Evolutionary conservation across 108 stramenopile genomes (phyloP).

Genomic region (Seminavis robusta): DNA sequence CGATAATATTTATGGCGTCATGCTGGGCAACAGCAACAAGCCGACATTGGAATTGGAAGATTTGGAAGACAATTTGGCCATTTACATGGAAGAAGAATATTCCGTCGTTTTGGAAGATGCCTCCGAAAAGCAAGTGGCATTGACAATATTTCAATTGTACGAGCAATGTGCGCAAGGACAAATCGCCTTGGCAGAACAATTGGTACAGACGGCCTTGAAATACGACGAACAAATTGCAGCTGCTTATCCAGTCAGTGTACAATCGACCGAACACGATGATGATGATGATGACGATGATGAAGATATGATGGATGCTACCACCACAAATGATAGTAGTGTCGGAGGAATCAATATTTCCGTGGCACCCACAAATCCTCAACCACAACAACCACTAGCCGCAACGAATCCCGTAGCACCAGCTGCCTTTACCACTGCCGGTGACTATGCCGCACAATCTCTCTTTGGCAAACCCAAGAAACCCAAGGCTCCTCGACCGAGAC

Average conservation of each 20-base stretch:
- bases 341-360: too few species aligned
- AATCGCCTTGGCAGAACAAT: slow-evolving; percentile 41
- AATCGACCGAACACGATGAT: slow-evolving; percentile 54
- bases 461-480: too few species aligned
- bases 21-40: slow-evolving; percentile 38
- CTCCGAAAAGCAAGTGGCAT: slow-evolving; percentile 70
- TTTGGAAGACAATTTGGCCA: slow-evolving; percentile 73
- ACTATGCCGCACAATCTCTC: too few species aligned
- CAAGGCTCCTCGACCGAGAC: too few species aligned
- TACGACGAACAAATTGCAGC: slow-evolving; percentile 24
- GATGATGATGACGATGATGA: slow-evolving; percentile 55
- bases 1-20: slow-evolving; percentile 41
- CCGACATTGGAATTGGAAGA: slow-evolving; percentile 10
- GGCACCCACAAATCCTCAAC: too few species aligned
- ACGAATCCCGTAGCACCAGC: too few species aligned
- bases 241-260: slow-evolving; percentile 44
- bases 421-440: too few species aligned
- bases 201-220: slow-evolving; percentile 46
- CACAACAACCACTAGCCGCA: too few species aligned
- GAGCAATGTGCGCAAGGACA: slow-evolving; percentile 64
- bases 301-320: too few species aligned
- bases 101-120: slow-evolving; percentile 78
- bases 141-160: slow-evolving; percentile 69
- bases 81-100: slow-evolving; percentile 87
- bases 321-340: too few species aligned